These are phyloP conservation scores for Talaromyces piceae DNA, from an alignment of 2,329 filamentous ascomycete species.

Conservation along the genomic window DNA sequence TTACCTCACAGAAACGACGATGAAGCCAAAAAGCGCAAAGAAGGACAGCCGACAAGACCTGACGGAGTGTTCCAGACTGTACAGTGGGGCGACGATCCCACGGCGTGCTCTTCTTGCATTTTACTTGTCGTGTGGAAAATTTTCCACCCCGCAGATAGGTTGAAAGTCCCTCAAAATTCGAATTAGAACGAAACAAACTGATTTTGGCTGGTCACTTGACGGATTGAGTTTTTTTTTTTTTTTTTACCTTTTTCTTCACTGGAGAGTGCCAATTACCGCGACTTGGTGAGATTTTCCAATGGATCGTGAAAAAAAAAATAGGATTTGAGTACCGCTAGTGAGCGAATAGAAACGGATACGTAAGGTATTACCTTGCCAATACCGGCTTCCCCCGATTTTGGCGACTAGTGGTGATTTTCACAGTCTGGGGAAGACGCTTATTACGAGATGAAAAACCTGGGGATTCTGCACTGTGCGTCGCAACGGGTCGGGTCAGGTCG, in stretches of 20 bases:
- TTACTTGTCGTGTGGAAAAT: too few species aligned
- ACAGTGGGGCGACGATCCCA: slow-evolving; percentile 8
- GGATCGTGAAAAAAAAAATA: not conserved
- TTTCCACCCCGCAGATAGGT: not conserved
- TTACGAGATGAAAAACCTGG: not conserved
- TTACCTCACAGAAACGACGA: not conserved
- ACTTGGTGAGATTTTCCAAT: too few species aligned
- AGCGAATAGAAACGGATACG: not conserved
- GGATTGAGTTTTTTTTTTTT: not conserved
- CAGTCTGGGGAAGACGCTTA: not conserved
- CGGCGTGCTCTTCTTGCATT: too few species aligned
- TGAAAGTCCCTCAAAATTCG: not conserved
- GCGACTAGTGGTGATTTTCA: not conserved
- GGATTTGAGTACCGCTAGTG: not conserved
- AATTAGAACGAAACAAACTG: too few species aligned
- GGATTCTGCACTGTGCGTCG: not conserved
- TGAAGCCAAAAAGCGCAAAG: not conserved
- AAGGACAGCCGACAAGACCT: not conserved
- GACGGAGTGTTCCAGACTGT: slow-evolving; percentile 6
- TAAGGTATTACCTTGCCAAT: not conserved
- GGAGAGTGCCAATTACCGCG: too few species aligned
- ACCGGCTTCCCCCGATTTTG: not conserved
- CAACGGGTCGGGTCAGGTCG: too few species aligned
- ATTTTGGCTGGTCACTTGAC: not conserved
- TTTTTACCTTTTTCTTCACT: too few species aligned